Percentiles rank a stretch among this genome's conserved stretches.
Conservation (phyloP, 352 stramenopile genomes). For the Pythium insidiosum region DNA sequence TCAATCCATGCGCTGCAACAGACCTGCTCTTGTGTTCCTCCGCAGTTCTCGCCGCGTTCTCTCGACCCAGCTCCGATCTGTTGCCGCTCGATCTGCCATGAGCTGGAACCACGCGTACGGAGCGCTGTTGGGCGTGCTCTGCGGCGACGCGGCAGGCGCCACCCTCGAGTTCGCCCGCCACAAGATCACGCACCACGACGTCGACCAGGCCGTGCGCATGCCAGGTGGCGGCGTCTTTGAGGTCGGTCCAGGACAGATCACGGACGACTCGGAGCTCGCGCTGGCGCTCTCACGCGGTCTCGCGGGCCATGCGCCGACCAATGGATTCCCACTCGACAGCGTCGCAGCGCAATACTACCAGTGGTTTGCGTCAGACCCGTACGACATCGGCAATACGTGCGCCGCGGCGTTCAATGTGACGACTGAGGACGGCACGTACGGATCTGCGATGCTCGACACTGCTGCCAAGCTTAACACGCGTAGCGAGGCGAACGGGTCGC, state of each 20-base stretch:
- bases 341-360: constrained; percentile 26
- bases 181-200: constrained; percentile 17
- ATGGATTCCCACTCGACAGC: constrained; percentile 27
- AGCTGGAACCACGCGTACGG: constrained; percentile 31
- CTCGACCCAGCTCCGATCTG: too few relatives aligned
- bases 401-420: constrained; percentile 22
- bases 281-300: constrained; percentile 31
- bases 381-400: constrained; percentile 51
- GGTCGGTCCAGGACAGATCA: constrained; percentile 40
- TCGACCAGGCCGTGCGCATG: constrained; percentile 31
- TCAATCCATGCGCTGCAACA: too few relatives aligned
- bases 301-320: constrained; percentile 9
- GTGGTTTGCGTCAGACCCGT: constrained; percentile 29
- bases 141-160: constrained; percentile 39
- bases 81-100: too few relatives aligned
- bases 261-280: constrained; percentile 55
- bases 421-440: constrained; percentile 8
- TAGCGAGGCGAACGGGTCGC: constrained; percentile 44
- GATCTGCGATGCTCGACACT: constrained; percentile 24
- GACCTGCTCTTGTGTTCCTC: too few relatives aligned
- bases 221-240: constrained; percentile 32
- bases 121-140: constrained; percentile 37
- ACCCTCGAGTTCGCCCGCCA: constrained; percentile 36
- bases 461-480: constrained; percentile 11
- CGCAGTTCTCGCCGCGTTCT: too few relatives aligned